Conservation (phyloP, 495 filamentous ascomycete species). For the Lophium mytilinum region DNA sequence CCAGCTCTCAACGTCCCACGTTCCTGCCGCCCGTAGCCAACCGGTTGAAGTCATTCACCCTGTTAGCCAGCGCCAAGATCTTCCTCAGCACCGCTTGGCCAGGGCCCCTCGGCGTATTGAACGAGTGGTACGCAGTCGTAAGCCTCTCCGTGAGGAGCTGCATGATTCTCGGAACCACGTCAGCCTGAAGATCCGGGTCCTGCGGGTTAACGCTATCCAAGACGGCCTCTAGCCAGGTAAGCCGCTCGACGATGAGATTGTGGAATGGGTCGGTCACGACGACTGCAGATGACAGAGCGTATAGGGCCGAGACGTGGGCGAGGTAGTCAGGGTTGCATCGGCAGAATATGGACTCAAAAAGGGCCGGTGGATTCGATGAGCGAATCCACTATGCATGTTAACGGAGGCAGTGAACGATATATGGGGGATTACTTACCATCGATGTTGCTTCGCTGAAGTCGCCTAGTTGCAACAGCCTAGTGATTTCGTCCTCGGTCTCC, state of each 20-base stretch:
- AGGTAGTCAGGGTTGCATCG: conserved; percentile 66
- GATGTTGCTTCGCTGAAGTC: too few relatives aligned
- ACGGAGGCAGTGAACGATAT: too few relatives aligned
- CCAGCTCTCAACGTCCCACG: too few relatives aligned
- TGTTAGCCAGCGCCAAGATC: conserved; percentile 49
- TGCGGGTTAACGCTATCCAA: conserved; percentile 49
- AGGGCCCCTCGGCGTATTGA: conserved; percentile 49
- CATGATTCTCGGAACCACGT: conserved; percentile 67
- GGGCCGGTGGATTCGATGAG: conserved; percentile 58
- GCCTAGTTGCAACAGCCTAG: too few relatives aligned
- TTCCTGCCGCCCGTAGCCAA: too few relatives aligned
- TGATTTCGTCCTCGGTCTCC: conserved; percentile 43
- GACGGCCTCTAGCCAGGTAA: conserved; percentile 71
- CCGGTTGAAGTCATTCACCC: conserved; percentile 43
- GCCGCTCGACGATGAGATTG: conserved; percentile 55
- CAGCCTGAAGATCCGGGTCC: conserved; percentile 62
- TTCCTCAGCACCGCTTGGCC: conserved; percentile 55
- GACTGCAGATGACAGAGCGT: conserved; percentile 74
- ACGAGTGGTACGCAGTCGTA: conserved; percentile 59
- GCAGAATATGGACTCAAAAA: conserved; percentile 76
- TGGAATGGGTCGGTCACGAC: conserved; percentile 67
- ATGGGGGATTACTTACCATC: too few relatives aligned
- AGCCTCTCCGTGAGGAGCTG: conserved; percentile 61
- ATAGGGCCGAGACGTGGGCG: conserved; percentile 60
- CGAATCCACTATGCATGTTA: conserved; percentile 67